Evolutionary conservation across 257 asterid genomes (phyloP), one percentile per base, ranked within the genome.

Genomic region (Osmanthus fragrans): DNA sequence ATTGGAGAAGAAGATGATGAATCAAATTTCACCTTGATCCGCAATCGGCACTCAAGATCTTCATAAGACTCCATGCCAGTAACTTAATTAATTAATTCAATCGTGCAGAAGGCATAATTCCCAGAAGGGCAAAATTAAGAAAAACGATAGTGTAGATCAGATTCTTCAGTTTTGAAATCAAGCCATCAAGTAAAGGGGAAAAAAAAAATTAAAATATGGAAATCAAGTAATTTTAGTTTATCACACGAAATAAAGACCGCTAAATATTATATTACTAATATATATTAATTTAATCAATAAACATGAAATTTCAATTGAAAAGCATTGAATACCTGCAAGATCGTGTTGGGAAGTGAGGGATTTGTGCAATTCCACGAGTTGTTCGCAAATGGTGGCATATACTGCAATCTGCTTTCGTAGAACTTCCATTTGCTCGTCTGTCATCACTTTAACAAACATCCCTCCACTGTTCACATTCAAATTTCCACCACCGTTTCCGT

Each of bases 361-460:
- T 88, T 91, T 91, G 64, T 95, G 99, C 88, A 95, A 73, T 75
- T 93, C 95, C 39, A 96, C 97, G 76, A 96, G 99, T 78, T 96
- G 96, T 71, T 93, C 97, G 63, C 97, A 93, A 79, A 96, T 92
- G 86, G 96, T 88, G 80, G 97, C 96, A 74, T 93, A 96, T 18
- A 88, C 97, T 2, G 97, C 98, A 65, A 96, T 96, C 89, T 96
- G 99, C 88, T 96, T 93, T 64, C 99, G 90, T 36, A 96, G 91
- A 18, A 89, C 92, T 81, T 96, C 98, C 94, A 96, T 90, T 88
- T 96, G 99, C 83, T 96, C 98, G 75, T 96, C 99, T 0, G 98
- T 96, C 99, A 96, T 96, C 73, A 96, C 99, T 84, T 93, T 96
- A 76, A 96, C 97, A 72, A 89, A 96, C 86, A 89, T 86, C 77